Percentiles rank a stretch among this genome's conserved stretches.
Conservation (phyloP, 2,329 filamentous ascomycete species). For the Periconia sp. region DNA sequence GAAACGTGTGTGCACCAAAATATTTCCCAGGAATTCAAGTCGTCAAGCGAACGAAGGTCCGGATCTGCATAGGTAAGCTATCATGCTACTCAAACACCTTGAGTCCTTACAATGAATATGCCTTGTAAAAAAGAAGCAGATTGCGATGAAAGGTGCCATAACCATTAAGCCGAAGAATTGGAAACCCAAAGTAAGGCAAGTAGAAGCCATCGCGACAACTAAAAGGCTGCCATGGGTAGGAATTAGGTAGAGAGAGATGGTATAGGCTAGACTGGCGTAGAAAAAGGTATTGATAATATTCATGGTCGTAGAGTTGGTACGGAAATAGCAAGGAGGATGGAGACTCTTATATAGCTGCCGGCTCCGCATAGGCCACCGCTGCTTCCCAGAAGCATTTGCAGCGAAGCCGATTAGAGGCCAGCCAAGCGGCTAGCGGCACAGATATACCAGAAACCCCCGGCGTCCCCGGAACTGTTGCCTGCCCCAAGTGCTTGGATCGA, state of each 20-base stretch:
- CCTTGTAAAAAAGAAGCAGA: not conserved
- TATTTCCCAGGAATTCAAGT: not conserved
- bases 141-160: not conserved
- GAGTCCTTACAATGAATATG: not conserved
- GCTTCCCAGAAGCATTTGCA: conserved; percentile 1
- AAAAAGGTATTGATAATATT: not conserved
- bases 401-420: not conserved
- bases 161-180: not conserved
- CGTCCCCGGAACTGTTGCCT: not conserved
- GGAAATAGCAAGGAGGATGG: conserved; percentile 1
- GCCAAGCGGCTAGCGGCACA: not conserved
- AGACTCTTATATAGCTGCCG: conserved; percentile 1
- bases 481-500: not conserved
- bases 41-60: not conserved
- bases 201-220: not conserved
- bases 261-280: not conserved
- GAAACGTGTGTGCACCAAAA: not conserved
- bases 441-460: conserved; percentile 1
- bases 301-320: conserved; percentile 1
- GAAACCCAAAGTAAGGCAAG: not conserved
- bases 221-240: not conserved
- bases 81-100: not conserved
- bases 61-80: not conserved
- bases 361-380: not conserved
- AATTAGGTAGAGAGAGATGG: not conserved